Evolutionary conservation across 2,329 filamentous ascomycete genomes (phyloP).

Genomic region (Emmonsiellopsis sp.): DNA sequence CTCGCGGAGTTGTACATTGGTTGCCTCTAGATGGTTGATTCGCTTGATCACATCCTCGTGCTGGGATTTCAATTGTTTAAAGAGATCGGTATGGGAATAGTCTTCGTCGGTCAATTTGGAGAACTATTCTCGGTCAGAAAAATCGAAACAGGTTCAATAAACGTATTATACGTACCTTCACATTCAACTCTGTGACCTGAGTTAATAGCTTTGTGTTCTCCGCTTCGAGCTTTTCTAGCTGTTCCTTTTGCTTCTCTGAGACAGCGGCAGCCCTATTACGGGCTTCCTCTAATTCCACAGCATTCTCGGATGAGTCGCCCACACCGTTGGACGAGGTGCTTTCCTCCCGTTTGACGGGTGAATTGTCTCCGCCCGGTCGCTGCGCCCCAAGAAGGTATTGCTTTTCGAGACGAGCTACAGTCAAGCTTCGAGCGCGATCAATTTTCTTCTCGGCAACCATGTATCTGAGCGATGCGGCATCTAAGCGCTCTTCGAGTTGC

Average conservation of each 20-base stretch:
- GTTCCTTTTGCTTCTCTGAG: constrained; percentile 76
- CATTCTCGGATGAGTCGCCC: constrained; percentile 32
- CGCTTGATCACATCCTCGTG: constrained; percentile 89
- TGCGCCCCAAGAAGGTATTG: constrained; percentile 66
- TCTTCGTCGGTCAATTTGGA: constrained; percentile 81
- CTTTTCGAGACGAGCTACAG: constrained; percentile 85
- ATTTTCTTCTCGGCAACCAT: constrained; percentile 93
- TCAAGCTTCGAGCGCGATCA: constrained; percentile 77
- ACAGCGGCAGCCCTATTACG: constrained; percentile 70
- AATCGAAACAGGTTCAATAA: constrained; percentile 30
- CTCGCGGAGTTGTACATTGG: constrained; percentile 73
- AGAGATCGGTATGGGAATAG: constrained; percentile 83
- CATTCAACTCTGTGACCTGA: constrained; percentile 66
- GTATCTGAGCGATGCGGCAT: constrained; percentile 80
- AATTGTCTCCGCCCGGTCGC: constrained; percentile 33
- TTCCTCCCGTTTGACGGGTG: constrained; percentile 42
- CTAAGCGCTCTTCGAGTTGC: constrained; percentile 73
- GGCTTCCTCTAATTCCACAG: constrained; percentile 63
- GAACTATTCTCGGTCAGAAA: constrained; percentile 51
- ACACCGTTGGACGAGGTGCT: constrained; percentile 48
- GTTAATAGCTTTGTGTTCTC: constrained; percentile 68
- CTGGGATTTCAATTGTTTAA: constrained; percentile 82
- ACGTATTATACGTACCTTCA: constrained; percentile 37
- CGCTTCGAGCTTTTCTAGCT: constrained; percentile 67
- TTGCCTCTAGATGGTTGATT: constrained; percentile 83